phyloP scores from a whole-genome alignment of 2,329 filamentous ascomycete species.

The Aureobasidium sp. region DNA sequence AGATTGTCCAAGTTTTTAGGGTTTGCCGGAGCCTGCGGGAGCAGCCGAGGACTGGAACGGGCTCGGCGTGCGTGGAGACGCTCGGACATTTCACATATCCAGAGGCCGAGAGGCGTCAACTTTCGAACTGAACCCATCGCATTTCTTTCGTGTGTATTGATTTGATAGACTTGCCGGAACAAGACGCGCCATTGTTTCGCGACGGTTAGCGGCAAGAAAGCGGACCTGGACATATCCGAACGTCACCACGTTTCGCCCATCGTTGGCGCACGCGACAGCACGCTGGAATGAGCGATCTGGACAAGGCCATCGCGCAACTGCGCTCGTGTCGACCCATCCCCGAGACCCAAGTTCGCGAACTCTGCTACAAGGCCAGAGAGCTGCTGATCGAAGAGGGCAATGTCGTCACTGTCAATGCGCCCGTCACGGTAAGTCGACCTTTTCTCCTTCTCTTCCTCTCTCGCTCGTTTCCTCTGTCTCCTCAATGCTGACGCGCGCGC shows the following conservation, averaged over 20 bases:
- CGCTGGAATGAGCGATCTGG: slow-evolving; percentile 74
- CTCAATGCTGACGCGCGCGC: neutral
- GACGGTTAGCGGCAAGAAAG: neutral
- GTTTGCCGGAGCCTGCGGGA: neutral
- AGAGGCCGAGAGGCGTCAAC: slow-evolving; percentile 5
- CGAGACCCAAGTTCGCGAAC: slow-evolving; percentile 86
- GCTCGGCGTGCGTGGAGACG: neutral
- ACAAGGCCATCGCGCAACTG: slow-evolving; percentile 92
- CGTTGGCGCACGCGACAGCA: neutral
- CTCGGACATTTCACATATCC: neutral
- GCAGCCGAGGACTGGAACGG: neutral
- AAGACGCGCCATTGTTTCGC: neutral
- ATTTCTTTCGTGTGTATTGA: neutral
- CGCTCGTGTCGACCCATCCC: slow-evolving; percentile 94
- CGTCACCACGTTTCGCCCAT: neutral
- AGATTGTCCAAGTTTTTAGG: neutral
- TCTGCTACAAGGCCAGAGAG: slow-evolving; percentile 95
- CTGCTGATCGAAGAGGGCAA: slow-evolving; percentile 96
- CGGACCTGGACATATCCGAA: neutral
- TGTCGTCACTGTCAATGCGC: slow-evolving; percentile 88
- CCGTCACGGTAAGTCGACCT: slow-evolving; percentile 62
- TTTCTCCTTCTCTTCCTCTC: neutral
- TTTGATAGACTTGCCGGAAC: neutral
- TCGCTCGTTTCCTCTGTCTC: no score
- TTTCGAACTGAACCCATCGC: neutral